Evolutionary conservation across 352 stramenopile genomes (phyloP).

Genomic region (Chrysophaeum taylorii): DNA sequence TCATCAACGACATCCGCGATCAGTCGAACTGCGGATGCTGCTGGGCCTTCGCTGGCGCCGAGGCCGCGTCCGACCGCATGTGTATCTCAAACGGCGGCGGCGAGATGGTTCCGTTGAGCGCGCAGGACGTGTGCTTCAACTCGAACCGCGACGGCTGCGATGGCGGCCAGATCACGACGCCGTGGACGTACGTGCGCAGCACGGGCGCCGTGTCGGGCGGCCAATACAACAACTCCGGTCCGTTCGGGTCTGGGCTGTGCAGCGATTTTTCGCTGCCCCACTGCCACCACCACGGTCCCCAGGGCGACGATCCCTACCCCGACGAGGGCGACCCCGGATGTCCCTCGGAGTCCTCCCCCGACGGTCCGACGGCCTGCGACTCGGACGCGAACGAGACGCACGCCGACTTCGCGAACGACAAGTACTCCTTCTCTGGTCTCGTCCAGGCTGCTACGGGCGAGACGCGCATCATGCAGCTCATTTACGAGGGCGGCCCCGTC

Average conservation of each 20-base stretch:
- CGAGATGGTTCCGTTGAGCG: constrained; percentile 14
- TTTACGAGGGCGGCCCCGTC: constrained; percentile 13
- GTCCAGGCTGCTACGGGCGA: background rate
- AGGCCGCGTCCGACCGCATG: constrained; percentile 9
- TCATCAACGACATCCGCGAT: constrained; percentile 23
- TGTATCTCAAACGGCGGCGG: constrained; percentile 13
- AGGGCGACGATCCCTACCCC: constrained; percentile 23
- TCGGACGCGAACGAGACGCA: background rate
- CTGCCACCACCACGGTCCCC: constrained; percentile 27
- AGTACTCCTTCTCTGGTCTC: background rate
- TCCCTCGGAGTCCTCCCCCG: constrained; percentile 2
- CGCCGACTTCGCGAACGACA: constrained; percentile 21
- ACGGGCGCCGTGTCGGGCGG: constrained; percentile 20
- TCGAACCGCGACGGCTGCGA: constrained; percentile 19
- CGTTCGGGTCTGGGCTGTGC: constrained; percentile 21
- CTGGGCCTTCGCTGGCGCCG: constrained; percentile 25
- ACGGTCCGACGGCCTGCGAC: constrained; percentile 17
- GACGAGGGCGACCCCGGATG: constrained; percentile 20
- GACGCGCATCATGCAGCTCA: constrained; percentile 5
- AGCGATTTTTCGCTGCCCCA: constrained; percentile 17
- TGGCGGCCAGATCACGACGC: constrained; percentile 21
- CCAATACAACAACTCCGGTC: constrained; percentile 21
- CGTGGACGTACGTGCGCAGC: constrained; percentile 19
- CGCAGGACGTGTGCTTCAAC: constrained; percentile 29
- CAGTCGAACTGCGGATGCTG: constrained; percentile 26